Conservation (phyloP, 148 eudicot genomes). For the Pouteria glomerata region DNA sequence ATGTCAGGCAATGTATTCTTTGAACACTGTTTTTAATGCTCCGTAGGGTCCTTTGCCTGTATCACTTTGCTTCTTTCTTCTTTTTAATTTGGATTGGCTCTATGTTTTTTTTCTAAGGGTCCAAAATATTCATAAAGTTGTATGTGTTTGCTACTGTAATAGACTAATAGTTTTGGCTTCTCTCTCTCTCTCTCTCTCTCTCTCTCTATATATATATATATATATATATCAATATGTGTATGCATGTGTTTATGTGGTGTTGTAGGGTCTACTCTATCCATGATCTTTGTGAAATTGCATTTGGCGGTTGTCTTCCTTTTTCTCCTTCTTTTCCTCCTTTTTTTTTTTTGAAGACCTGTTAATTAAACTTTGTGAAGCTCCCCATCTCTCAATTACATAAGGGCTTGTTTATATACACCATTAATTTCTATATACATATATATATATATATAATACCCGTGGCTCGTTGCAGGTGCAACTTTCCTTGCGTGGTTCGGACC, state of each 20-base stretch:
- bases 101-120: too few species aligned
- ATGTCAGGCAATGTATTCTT: neutral
- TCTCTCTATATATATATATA: too few species aligned
- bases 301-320: constrained; percentile 9
- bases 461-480: constrained; percentile 35
- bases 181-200: neutral
- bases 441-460: neutral
- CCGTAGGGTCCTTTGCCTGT: neutral
- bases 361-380: too few species aligned
- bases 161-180: too few species aligned
- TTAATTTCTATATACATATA: too few species aligned
- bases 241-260: neutral
- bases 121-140: too few species aligned
- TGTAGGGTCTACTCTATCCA: constrained; percentile 21
- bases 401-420: too few species aligned
- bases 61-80: neutral
- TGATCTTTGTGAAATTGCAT: neutral
- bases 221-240: too few species aligned
- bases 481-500: constrained; percentile 64
- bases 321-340: neutral
- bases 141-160: too few species aligned
- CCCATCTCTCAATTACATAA: too few species aligned
- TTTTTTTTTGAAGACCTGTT: too few species aligned
- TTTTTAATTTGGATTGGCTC: neutral
- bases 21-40: neutral